These are phyloP conservation scores for Polytolypa hystricis DNA, from an alignment of 2,329 filamentous ascomycete genomes.

Conservation along the genomic window DNA sequence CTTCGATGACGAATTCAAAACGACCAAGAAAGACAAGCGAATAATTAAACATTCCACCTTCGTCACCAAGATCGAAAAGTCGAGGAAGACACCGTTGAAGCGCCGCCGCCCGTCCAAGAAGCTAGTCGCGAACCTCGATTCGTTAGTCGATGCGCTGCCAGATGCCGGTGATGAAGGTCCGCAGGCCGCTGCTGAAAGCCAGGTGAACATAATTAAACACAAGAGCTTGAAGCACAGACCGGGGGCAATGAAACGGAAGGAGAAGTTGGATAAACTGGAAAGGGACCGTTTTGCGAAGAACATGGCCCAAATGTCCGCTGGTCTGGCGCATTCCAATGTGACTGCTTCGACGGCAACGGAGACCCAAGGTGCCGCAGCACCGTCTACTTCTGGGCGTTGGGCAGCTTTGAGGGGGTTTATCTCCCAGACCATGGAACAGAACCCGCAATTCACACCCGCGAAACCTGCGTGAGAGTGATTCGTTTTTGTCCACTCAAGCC, in stretches of 20 bases:
- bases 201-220: constrained; percentile 60
- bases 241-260: constrained; percentile 74
- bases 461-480: no score
- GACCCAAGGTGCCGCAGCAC: constrained; percentile 12
- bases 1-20: constrained; percentile 44
- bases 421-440: constrained; percentile 78
- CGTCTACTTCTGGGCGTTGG: constrained; percentile 53
- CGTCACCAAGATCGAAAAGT: constrained; percentile 62
- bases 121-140: constrained; percentile 62
- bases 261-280: constrained; percentile 67
- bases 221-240: constrained; percentile 63
- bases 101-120: constrained; percentile 63
- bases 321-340: constrained; percentile 17
- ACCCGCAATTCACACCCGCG: constrained; percentile 58
- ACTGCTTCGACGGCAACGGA: constrained; percentile 9
- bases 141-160: constrained; percentile 70
- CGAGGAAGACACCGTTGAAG: constrained; percentile 45
- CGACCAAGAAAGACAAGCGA: constrained; percentile 73
- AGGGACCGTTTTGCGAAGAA: constrained; percentile 75
- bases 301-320: constrained; percentile 58
- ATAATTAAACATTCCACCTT: constrained; percentile 71
- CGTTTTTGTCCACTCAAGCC: no score
- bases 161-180: constrained; percentile 41
- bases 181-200: constrained; percentile 29
- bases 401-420: constrained; percentile 75